phyloP scores from a whole-genome alignment of 2,329 filamentous ascomycete genomes.

The Macrophomina phaseolina region DNA sequence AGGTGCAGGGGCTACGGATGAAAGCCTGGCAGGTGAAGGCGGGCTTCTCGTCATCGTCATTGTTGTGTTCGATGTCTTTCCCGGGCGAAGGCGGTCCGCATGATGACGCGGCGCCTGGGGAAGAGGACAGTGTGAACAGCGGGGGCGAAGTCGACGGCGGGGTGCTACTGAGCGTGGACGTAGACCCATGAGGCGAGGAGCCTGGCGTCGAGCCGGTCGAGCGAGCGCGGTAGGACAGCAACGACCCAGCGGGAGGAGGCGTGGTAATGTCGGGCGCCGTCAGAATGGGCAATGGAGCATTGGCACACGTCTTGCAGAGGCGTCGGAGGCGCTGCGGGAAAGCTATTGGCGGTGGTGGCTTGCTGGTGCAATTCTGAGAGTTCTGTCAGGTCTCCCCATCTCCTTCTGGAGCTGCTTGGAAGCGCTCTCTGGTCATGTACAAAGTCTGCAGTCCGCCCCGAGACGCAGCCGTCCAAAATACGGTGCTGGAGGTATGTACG shows the following conservation, averaged over 20 bases:
- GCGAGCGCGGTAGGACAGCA: conserved; percentile 26
- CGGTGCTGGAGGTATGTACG: conserved; percentile 5
- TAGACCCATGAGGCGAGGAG: conserved; percentile 31
- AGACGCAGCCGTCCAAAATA: conserved; percentile 5
- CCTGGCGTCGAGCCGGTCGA: conserved; percentile 8
- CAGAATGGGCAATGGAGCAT: conserved; percentile 69
- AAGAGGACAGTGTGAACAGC: conserved; percentile 14
- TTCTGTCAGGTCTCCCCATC: conserved; percentile 24
- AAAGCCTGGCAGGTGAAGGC: conserved; percentile 56
- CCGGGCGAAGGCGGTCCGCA: conserved; percentile 11
- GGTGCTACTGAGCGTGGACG: conserved; percentile 35
- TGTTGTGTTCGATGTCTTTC: conserved; percentile 31
- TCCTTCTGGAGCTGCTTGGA: background rate
- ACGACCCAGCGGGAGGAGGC: conserved; percentile 33
- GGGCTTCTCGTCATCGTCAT: conserved; percentile 19
- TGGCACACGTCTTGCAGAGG: conserved; percentile 76
- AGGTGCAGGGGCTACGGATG: conserved; percentile 63
- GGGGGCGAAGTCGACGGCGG: conserved; percentile 23
- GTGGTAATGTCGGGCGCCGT: conserved; percentile 34
- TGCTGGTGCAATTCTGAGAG: conserved; percentile 83
- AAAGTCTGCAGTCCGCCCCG: conserved; percentile 26
- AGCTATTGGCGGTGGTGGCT: conserved; percentile 71
- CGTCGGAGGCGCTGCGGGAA: conserved; percentile 80
- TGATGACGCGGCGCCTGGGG: conserved; percentile 1
- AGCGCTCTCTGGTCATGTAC: background rate